Conservation (phyloP, 2,329 filamentous ascomycete genomes). For the Sporothrix euskadiensis region DNA sequence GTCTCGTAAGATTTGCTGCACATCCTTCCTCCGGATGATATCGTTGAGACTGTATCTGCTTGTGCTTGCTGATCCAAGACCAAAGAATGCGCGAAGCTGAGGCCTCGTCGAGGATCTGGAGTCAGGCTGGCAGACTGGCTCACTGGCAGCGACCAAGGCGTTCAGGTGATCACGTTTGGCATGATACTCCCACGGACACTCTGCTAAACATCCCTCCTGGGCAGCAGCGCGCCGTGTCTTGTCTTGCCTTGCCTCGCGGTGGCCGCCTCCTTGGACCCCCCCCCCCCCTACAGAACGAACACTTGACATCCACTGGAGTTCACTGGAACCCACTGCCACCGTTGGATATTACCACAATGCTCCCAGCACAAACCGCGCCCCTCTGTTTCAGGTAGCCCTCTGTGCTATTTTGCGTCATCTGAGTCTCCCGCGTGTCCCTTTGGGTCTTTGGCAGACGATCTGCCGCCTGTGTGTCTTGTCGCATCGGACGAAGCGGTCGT, state of each 20-base stretch:
- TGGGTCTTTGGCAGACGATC: not conserved
- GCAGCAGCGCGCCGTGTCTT: not conserved
- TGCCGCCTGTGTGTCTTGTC: not conserved
- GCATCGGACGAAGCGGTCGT: not conserved
- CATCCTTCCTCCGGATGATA: not conserved
- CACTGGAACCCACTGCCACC: not conserved
- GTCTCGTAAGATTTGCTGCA: slow-evolving; percentile 7
- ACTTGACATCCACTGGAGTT: not conserved
- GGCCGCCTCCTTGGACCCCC: not conserved
- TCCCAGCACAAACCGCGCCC: not conserved
- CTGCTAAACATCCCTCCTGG: not conserved
- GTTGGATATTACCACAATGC: not conserved
- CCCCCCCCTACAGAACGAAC: not conserved
- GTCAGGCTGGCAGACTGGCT: too few relatives aligned
- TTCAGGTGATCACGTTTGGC: not conserved
- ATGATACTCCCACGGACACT: not conserved
- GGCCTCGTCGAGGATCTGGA: not conserved
- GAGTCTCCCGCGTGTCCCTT: not conserved
- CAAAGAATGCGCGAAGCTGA: not conserved
- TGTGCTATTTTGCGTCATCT: not conserved
- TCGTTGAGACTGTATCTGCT: not conserved
- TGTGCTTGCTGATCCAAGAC: slow-evolving; percentile 10
- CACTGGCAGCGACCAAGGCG: not conserved
- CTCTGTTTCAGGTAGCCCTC: not conserved
- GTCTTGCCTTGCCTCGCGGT: not conserved